Conservation (phyloP, 176 grass and related monocot species). For the Triticum monococcum region DNA sequence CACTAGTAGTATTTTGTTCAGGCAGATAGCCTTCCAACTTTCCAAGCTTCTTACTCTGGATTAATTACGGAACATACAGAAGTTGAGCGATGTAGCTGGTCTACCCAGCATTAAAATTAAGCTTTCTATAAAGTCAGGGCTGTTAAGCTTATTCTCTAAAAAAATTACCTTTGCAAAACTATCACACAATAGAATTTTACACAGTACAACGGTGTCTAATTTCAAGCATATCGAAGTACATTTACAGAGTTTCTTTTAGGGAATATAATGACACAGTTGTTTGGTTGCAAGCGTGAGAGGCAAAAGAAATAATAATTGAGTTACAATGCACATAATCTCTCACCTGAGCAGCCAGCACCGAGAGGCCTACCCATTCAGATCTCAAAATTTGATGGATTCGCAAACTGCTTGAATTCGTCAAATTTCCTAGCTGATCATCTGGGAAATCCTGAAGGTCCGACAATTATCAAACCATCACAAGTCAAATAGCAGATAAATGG, state of each 20-base stretch:
- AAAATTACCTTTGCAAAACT: not conserved
- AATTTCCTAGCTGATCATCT: slow-evolving; percentile 76
- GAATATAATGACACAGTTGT: not conserved
- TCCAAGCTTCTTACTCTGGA: no score
- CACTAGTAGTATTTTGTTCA: no score
- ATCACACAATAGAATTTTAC: not conserved
- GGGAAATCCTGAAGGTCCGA: slow-evolving; percentile 75
- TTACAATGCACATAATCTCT: slow-evolving; percentile 15
- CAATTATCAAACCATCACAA: slow-evolving; percentile 3
- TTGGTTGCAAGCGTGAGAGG: not conserved
- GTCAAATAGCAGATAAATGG: not conserved
- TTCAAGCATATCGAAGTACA: not conserved
- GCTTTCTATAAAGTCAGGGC: no score
- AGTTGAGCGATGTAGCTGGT: no score
- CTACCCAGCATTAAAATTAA: no score
- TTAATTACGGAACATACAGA: no score
- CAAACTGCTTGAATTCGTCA: slow-evolving; percentile 70
- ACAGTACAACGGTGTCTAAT: not conserved
- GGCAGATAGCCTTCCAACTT: no score
- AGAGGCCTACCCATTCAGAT: slow-evolving; percentile 87
- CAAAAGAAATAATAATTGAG: not conserved
- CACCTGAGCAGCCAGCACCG: slow-evolving; percentile 70
- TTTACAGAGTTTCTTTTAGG: not conserved
- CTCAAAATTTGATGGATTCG: slow-evolving; percentile 67
- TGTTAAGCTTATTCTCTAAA: no score